phyloP scores from a whole-genome alignment of 75 land plant species.

The Ceratopteris richardii region DNA sequence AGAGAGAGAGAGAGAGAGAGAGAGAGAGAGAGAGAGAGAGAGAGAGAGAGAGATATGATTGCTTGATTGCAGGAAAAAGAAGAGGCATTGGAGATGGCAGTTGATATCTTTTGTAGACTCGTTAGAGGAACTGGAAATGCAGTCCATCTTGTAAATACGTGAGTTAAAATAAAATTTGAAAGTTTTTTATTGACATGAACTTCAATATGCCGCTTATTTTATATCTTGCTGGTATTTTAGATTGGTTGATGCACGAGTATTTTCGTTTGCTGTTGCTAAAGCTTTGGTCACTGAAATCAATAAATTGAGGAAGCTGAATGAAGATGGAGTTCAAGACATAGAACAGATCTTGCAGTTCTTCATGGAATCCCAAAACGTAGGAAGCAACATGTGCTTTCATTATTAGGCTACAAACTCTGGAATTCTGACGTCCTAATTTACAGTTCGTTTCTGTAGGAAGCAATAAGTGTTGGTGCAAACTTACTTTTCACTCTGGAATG shows the following conservation, averaged over 20 bases:
- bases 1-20: constrained; percentile 1
- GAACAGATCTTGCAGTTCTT: constrained; percentile 50
- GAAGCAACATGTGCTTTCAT: neutral
- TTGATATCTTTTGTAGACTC: constrained; percentile 85
- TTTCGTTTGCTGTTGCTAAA: constrained; percentile 93
- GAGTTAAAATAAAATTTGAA: constrained; percentile 5
- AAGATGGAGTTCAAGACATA: constrained; percentile 46
- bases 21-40: neutral
- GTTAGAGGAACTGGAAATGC: constrained; percentile 63
- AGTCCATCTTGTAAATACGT: constrained; percentile 70
- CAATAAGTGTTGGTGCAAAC: constrained; percentile 56
- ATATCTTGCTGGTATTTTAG: constrained; percentile 20
- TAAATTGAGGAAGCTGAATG: constrained; percentile 54
- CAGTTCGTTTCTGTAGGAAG: constrained; percentile 40
- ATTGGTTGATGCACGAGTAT: constrained; percentile 86
- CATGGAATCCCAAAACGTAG: constrained; percentile 56
- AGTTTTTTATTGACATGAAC: neutral
- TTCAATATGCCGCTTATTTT: constrained; percentile 3
- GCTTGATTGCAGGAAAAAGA: constrained; percentile 79
- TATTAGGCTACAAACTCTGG: neutral
- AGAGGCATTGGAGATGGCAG: constrained; percentile 74
- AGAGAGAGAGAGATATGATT: neutral
- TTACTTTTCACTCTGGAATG: constrained; percentile 78
- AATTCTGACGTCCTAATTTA: neutral
- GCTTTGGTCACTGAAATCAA: constrained; percentile 94